Percentiles rank a stretch among this genome's conserved stretches.
Conservation (phyloP, 495 filamentous ascomycete species). For the Talaromyces proteolyticus region DNA sequence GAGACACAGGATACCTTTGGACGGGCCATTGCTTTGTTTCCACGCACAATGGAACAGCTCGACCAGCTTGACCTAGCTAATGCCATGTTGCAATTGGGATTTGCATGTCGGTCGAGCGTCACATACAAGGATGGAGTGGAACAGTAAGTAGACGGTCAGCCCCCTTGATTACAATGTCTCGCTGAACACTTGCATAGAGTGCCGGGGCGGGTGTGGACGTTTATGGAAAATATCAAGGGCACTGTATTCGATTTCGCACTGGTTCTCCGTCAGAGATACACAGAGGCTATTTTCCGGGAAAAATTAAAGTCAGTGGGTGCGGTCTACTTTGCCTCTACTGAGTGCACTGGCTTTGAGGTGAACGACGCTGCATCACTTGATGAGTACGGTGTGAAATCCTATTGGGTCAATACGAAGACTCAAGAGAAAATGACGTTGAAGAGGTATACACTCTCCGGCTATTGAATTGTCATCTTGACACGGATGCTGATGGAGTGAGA, state of each 20-base stretch:
- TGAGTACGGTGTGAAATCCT: no score
- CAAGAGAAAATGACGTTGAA: background rate
- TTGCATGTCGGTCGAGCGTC: constrained; percentile 32
- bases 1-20: constrained; percentile 32
- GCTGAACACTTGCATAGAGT: no score
- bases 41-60: constrained; percentile 39
- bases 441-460: background rate
- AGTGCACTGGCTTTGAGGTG: background rate
- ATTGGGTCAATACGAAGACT: constrained; percentile 6
- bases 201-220: constrained; percentile 24
- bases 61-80: constrained; percentile 42
- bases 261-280: background rate
- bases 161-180: no score
- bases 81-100: constrained; percentile 36
- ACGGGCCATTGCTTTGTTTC: constrained; percentile 37
- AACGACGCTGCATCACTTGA: background rate
- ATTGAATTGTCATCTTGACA: background rate
- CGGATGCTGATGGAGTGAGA: no score
- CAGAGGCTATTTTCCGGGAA: background rate
- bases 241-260: background rate
- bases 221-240: background rate
- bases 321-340: no score
- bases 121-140: constrained; percentile 35
- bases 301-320: background rate
- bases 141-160: no score